phyloP scores from a whole-genome alignment of 2,329 filamentous ascomycete genomes.

The Westerdykella aurantiaca region DNA sequence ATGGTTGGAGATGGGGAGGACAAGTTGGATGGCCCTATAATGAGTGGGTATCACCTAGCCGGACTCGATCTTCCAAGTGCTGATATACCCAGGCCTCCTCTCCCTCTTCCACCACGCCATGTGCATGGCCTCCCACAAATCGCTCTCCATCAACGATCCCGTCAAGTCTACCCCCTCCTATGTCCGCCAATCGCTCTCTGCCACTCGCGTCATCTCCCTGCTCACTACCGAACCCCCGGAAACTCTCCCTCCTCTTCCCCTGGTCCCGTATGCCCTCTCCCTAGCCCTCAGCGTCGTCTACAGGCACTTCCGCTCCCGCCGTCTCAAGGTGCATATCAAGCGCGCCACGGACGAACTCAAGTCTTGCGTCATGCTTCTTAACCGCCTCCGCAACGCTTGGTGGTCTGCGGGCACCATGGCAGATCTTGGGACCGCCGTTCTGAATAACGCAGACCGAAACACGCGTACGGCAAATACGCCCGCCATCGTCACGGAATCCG shows the following conservation, averaged over 20 bases:
- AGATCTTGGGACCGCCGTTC: slow-evolving; percentile 35
- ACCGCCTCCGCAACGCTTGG: slow-evolving; percentile 41
- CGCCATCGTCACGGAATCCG: slow-evolving; percentile 13
- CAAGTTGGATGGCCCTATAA: slow-evolving; percentile 32
- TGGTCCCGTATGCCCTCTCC: slow-evolving; percentile 52
- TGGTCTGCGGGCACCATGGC: slow-evolving; percentile 45
- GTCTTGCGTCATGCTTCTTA: slow-evolving; percentile 41
- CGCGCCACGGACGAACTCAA: slow-evolving; percentile 43
- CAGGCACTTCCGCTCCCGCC: slow-evolving; percentile 50
- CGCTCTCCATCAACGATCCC: slow-evolving; percentile 39
- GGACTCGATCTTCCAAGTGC: slow-evolving; percentile 11
- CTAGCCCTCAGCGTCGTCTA: slow-evolving; percentile 54
- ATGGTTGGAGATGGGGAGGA: slow-evolving; percentile 39
- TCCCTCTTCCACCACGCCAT: slow-evolving; percentile 54
- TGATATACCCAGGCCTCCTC: slow-evolving; percentile 39
- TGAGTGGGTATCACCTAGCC: slow-evolving; percentile 23
- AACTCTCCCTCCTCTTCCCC: slow-evolving; percentile 47
- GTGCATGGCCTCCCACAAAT: slow-evolving; percentile 52
- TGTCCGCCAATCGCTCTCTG: slow-evolving; percentile 50
- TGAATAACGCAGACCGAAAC: slow-evolving; percentile 37
- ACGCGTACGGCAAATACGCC: slow-evolving; percentile 33
- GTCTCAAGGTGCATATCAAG: slow-evolving; percentile 44
- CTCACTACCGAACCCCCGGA: slow-evolving; percentile 43
- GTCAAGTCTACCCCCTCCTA: slow-evolving; percentile 48
- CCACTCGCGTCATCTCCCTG: slow-evolving; percentile 51